Evolutionary conservation across 768 basidiomycete species (phyloP).

Genomic region (Rhizopogon salebrosus): DNA sequence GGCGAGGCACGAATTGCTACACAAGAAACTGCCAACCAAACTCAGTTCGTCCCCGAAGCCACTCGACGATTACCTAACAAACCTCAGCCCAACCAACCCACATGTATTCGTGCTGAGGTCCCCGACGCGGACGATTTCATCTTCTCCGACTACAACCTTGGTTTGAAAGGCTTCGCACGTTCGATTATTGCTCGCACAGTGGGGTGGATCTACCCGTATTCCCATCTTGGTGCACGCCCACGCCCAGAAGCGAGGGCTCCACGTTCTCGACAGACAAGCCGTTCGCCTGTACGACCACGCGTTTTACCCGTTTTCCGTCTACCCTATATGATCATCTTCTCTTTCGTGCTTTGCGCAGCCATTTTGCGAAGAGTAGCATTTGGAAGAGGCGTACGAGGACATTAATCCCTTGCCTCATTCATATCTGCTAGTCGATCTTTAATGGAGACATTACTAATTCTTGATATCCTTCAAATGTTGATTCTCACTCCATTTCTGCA

Average conservation of each 20-base stretch:
- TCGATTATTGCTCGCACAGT: conserved; percentile 12
- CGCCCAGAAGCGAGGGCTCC: not conserved
- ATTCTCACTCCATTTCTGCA: not conserved
- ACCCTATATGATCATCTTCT: conserved; percentile 22
- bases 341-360: conserved; percentile 22
- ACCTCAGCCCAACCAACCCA: not conserved
- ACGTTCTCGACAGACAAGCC: not conserved
- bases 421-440: not conserved
- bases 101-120: not conserved
- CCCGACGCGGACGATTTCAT: not conserved
- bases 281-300: conserved; percentile 4
- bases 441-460: not conserved
- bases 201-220: conserved; percentile 21
- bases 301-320: conserved; percentile 7
- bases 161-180: conserved; percentile 9
- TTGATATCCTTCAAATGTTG: not conserved
- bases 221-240: not conserved
- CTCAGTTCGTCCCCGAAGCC: not conserved
- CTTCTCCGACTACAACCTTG: conserved; percentile 1
- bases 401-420: conserved; percentile 11
- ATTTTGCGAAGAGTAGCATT: conserved; percentile 21
- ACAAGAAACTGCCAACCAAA: conserved; percentile 8
- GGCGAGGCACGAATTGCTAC: conserved; percentile 18
- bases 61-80: not conserved
- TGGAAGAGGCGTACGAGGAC: conserved; percentile 17